Evolutionary conservation across 805 yeast genomes (phyloP).

Genomic region (Helenozyma rhizophorensis): DNA sequence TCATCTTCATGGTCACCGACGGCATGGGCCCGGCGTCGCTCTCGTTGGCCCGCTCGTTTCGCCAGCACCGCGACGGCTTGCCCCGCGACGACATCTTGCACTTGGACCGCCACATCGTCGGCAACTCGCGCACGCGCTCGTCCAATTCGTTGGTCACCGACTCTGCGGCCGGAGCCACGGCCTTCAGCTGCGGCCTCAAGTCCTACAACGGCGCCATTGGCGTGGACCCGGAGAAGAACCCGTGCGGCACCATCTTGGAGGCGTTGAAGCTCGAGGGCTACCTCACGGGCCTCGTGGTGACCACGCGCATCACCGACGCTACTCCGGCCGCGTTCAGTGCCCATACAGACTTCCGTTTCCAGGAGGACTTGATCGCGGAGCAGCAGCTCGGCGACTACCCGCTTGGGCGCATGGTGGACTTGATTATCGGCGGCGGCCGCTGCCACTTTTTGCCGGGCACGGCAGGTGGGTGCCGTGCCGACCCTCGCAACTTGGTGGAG

Average conservation of each 20-base stretch:
- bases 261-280: conserved; percentile 81
- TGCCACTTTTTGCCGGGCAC: conserved; percentile 66
- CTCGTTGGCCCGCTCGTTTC: conserved; percentile 72
- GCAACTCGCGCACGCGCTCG: conserved; percentile 82
- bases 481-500: conserved; percentile 61
- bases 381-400: conserved; percentile 83
- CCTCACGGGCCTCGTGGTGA: conserved; percentile 85
- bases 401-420: conserved; percentile 73
- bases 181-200: conserved; percentile 80
- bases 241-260: conserved; percentile 87
- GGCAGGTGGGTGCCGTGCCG: conserved; percentile 66
- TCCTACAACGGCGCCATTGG: conserved; percentile 90
- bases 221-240: conserved; percentile 61
- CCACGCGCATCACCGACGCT: conserved; percentile 90
- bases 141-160: conserved; percentile 78
- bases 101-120: conserved; percentile 69
- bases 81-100: conserved; percentile 51
- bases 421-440: conserved; percentile 89
- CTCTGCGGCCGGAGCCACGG: conserved; percentile 97
- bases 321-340: conserved; percentile 89
- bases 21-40: conserved; percentile 95
- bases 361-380: conserved; percentile 81
- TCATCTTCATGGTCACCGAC: conserved; percentile 86
- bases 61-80: conserved; percentile 55
- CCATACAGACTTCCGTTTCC: conserved; percentile 70